Base-by-base conservation (phyloP, 805 yeast species). In the Candida insectalens region DNA sequence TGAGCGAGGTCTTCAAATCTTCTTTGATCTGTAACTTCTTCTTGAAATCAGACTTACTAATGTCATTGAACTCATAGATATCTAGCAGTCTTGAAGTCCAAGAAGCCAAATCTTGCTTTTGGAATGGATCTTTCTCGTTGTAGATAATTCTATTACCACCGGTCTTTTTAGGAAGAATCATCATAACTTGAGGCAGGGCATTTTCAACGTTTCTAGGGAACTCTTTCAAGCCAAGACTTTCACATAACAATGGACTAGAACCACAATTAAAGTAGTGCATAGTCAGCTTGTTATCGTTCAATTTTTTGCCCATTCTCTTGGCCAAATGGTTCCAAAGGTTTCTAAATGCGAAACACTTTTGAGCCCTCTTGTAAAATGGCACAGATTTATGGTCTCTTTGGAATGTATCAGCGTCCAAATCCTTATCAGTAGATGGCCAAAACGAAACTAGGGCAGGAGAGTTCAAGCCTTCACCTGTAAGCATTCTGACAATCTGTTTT, bases 231-330 rank as follows among this genome's bases (percentile, higher is more conserved):
- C 74, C 77, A 29, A 82, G 48, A 27, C 67, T 59, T 19, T 55
- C 44, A 49, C 94, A 82, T 2, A 79, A 47, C 14, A 58, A 55
- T 4, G 61, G 53, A 44, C 74, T 67, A 8, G 67, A 47, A 15
- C 42, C 37, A 53, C 92, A 82, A 53, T 74, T 76, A 42, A 80
- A 59, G 50, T 74, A 84, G 4, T 71, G 80, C 0, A 55, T 25
- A 3, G 41, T 33, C 2, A 55, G n/a, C 17, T 44, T 41, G 5
- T 42, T 38, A 3, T 37, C 29, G 8, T 30, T 17, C 3, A 43
- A 17, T 8, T 40, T 27, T 9, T 23, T 25, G 5, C 33, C 39
- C 5, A 80, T 49, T 19, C 63, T 66, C 42, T 72, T 71, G 5
- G 79, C 66, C 4, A 77, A 50, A 21, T 65, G 54, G 33, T 67